Conservation (phyloP, 129 eudicot species). For the Artemisia argyi region DNA sequence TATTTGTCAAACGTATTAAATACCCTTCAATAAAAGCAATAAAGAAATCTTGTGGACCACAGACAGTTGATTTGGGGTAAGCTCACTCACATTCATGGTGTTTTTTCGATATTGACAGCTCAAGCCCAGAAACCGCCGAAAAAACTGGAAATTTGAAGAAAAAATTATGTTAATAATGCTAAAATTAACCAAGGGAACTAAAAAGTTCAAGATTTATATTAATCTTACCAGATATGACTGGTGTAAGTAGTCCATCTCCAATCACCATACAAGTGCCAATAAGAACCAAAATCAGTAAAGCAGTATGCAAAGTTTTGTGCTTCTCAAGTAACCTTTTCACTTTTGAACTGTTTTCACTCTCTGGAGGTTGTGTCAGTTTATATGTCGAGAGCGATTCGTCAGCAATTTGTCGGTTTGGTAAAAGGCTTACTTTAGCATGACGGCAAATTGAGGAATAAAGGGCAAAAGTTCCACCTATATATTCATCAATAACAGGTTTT, state of each 20-base stretch:
- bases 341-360: constrained; percentile 50
- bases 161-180: constrained; percentile 4
- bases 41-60: constrained; percentile 11
- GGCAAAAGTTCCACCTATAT: constrained; percentile 87
- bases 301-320: constrained; percentile 72
- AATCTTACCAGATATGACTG: constrained; percentile 67
- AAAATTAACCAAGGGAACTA: constrained; percentile 8
- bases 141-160: constrained; percentile 48
- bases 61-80: background rate
- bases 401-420: constrained; percentile 71
- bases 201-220: background rate
- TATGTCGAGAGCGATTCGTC: constrained; percentile 76
- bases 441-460: constrained; percentile 80
- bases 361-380: constrained; percentile 67
- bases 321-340: constrained; percentile 63
- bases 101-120: constrained; percentile 66
- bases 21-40: background rate
- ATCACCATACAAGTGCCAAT: constrained; percentile 91
- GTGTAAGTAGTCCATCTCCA: constrained; percentile 87
- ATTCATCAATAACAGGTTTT: constrained; percentile 5
- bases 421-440: constrained; percentile 79
- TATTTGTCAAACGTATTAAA: background rate
- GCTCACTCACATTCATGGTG: constrained; percentile 78
- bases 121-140: constrained; percentile 91
- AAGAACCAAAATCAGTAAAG: constrained; percentile 77